phyloP scores from a whole-genome alignment of 2,329 filamentous ascomycete genomes.

The Colletotrichum noveboracense region DNA sequence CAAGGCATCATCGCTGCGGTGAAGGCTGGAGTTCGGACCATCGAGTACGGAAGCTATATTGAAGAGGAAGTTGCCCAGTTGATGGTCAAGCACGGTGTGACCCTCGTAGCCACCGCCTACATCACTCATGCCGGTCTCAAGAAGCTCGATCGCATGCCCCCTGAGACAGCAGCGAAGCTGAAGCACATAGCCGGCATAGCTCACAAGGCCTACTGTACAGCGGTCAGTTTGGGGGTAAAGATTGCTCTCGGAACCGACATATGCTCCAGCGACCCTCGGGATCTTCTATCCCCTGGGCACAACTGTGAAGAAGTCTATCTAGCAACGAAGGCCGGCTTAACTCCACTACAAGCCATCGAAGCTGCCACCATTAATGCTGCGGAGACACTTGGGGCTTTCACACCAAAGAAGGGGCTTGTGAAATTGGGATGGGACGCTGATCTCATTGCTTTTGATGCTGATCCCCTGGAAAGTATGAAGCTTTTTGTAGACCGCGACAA shows the following conservation, averaged over 20 bases:
- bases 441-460: neutral
- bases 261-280: neutral
- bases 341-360: conserved; percentile 53
- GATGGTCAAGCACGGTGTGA: neutral
- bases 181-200: neutral
- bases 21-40: neutral
- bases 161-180: neutral
- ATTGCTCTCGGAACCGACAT: neutral
- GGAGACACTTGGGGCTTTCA: conserved; percentile 47
- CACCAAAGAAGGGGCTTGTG: conserved; percentile 47
- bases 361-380: conserved; percentile 52
- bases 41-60: neutral
- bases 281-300: neutral
- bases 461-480: neutral
- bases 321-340: conserved; percentile 43
- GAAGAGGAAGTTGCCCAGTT: neutral
- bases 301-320: neutral
- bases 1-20: neutral
- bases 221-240: neutral
- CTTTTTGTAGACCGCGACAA: neutral
- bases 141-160: neutral
- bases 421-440: conserved; percentile 21
- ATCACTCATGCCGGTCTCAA: neutral
- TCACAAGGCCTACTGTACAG: neutral
- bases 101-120: neutral